Evolutionary conservation across 176 grass and related monocot genomes (phyloP).

Genomic region (Ensete glaucum): DNA sequence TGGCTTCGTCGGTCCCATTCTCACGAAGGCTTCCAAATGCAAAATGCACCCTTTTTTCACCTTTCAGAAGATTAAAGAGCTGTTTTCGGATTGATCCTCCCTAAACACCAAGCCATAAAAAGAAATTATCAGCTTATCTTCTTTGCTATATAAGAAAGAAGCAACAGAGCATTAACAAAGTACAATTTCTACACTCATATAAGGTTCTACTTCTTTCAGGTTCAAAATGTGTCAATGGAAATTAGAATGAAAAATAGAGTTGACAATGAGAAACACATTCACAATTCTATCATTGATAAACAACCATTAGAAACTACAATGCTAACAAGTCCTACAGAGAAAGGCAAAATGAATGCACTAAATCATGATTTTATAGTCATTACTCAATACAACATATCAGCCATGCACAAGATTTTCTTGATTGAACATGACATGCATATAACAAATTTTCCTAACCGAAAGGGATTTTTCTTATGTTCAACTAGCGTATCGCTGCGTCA

Average conservation of each 20-base stretch:
- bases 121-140: not conserved
- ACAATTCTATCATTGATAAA: not conserved
- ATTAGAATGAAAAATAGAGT: not conserved
- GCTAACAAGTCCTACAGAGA: not conserved
- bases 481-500: not conserved
- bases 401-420: not conserved
- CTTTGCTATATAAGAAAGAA: not conserved
- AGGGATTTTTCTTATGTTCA: not conserved
- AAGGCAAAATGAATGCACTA: not conserved
- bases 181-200: not conserved
- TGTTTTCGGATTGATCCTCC: not conserved
- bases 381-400: not conserved
- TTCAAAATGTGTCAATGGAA: not conserved
- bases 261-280: not conserved
- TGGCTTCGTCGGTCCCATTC: not conserved
- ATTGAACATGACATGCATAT: no score
- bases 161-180: not conserved
- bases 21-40: not conserved
- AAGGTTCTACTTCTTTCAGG: not conserved
- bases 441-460: no score
- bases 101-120: not conserved
- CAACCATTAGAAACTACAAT: not conserved
- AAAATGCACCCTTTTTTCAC: slow-evolving; percentile 1
- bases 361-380: not conserved
- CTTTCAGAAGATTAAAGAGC: not conserved